Percentiles rank a stretch among this genome's conserved stretches.
Conservation (phyloP, 2,329 filamentous ascomycete genomes). For the Penicillium sclerotigenum region DNA sequence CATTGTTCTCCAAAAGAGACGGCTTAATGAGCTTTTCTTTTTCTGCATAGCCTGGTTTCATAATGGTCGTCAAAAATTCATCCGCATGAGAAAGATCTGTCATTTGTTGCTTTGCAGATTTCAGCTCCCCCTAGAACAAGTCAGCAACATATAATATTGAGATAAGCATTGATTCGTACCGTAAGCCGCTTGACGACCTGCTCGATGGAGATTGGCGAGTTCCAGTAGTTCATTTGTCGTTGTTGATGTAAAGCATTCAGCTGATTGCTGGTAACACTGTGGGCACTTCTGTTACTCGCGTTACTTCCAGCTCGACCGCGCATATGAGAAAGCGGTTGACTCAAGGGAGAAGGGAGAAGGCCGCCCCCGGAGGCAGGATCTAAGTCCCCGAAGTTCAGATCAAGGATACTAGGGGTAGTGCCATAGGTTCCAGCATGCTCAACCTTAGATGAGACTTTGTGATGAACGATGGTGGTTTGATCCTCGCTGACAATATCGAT, state of each 20-base stretch:
- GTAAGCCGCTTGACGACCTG: constrained; percentile 86
- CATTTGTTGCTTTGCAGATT: constrained; percentile 80
- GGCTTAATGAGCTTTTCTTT: constrained; percentile 47
- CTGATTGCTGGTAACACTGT: constrained; percentile 56
- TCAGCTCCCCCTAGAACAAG: constrained; percentile 75
- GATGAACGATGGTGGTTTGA: constrained; percentile 96
- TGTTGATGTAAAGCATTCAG: constrained; percentile 64
- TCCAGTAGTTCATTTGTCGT: constrained; percentile 75
- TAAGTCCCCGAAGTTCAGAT: constrained; percentile 89
- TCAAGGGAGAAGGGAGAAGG: constrained; percentile 67
- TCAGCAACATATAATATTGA: constrained; percentile 24
- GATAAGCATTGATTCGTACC: constrained; percentile 46
- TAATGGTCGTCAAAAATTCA: constrained; percentile 72
- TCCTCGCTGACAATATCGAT: constrained; percentile 99
- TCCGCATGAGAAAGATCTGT: constrained; percentile 80
- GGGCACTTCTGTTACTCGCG: constrained; percentile 56
- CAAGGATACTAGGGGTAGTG: constrained; percentile 68
- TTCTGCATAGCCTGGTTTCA: constrained; percentile 66
- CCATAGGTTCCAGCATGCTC: constrained; percentile 87
- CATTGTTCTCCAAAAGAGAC: constrained; percentile 45
- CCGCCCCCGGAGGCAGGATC: constrained; percentile 71
- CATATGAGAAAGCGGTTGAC: constrained; percentile 62
- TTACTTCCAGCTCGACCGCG: constrained; percentile 69
- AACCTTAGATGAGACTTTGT: constrained; percentile 95
- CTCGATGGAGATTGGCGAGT: constrained; percentile 87